Base-by-base conservation (phyloP, 192 early-diverging fungal species). In the Coemansia sp. region DNA sequence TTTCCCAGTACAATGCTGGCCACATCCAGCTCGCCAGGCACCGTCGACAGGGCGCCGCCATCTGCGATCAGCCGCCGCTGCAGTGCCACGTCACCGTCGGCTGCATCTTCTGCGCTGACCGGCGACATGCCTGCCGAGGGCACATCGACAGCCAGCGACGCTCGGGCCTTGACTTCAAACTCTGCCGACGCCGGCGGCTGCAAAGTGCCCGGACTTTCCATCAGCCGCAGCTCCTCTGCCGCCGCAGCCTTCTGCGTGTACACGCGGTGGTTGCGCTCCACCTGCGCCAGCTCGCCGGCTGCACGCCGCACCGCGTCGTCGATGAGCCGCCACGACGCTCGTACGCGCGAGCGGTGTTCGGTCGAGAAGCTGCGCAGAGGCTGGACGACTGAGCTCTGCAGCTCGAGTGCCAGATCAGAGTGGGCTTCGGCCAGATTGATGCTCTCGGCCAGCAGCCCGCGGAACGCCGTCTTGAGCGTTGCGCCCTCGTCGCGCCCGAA, bases 1-100 rank as follows among this genome's bases (percentile, higher is more conserved):
- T 84, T 82, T 19, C 85, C 86, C 66, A 88, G 75, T 29, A 85
- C 75, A 29, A 82, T 76, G 39, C 67, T 79, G 38, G 77, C 77
- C 45, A 70, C 72, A 32, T 71, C 77, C 17, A 79, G 77, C 67
- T 57, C 64, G 52, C 71, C 67, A 22, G 55, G 67, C 38, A 63
- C 71, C 15, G 64, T 59, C 38, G 67, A 61, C 43, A 79, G 43
- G 1, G 48, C 45, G 23, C 64, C 56, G 32, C 67, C 59, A 11
- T 37, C 62, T 4, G 72, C 54, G 10, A 79, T 61, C 27, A 74
- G 62, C 23, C 51, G 68, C 6, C 72, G 48, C 61, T 73, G 68
- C 49, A 53, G 62, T 21, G 64, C 68, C 14, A 73, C 64, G 15
- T 73, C 71, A 0, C 66, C 67, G 15, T 70, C 70, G 5, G 67